Conservation (phyloP, 495 filamentous ascomycete genomes). For the Aspergillus egyptiacus region DNA sequence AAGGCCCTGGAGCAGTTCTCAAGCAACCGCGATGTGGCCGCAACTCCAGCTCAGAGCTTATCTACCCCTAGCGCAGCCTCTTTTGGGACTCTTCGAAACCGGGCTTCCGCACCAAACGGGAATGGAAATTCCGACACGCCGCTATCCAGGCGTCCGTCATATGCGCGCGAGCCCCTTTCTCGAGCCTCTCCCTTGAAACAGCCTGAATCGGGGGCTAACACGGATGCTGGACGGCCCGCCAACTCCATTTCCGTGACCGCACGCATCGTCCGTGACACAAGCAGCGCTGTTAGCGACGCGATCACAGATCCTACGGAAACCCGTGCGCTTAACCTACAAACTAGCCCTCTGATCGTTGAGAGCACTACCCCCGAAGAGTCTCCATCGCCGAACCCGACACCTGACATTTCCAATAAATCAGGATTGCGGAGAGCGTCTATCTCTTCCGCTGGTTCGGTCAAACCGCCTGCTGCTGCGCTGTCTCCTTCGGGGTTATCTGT, state of each 20-base stretch:
- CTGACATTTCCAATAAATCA: constrained; percentile 13
- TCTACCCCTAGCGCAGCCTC: constrained; percentile 29
- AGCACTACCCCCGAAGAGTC: constrained; percentile 46
- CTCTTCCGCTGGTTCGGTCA: constrained; percentile 30
- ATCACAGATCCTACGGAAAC: constrained; percentile 42
- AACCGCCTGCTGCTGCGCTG: constrained; percentile 15
- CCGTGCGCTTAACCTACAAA: constrained; percentile 55
- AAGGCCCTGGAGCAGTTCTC: constrained; percentile 79
- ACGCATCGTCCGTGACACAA: constrained; percentile 62
- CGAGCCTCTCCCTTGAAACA: constrained; percentile 30
- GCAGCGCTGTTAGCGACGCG: constrained; percentile 21
- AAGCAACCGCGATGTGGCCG: constrained; percentile 37
- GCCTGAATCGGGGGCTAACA: constrained; percentile 24
- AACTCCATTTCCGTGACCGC: constrained; percentile 74
- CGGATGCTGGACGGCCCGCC: constrained; percentile 31
- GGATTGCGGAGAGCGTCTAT: constrained; percentile 34
- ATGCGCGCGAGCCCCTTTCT: constrained; percentile 22
- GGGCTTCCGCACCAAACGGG: constrained; percentile 21
- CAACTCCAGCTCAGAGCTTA: constrained; percentile 16
- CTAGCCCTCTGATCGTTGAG: constrained; percentile 67
- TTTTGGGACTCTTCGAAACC: constrained; percentile 40
- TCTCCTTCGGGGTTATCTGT: constrained; percentile 33
- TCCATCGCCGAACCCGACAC: constrained; percentile 5
- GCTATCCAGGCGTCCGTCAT: constrained; percentile 16
- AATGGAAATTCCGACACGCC: constrained; percentile 20